These are phyloP conservation scores for Saturnispora zaruensis DNA, from an alignment of 805 yeast genomes.

Conservation along the genomic window DNA sequence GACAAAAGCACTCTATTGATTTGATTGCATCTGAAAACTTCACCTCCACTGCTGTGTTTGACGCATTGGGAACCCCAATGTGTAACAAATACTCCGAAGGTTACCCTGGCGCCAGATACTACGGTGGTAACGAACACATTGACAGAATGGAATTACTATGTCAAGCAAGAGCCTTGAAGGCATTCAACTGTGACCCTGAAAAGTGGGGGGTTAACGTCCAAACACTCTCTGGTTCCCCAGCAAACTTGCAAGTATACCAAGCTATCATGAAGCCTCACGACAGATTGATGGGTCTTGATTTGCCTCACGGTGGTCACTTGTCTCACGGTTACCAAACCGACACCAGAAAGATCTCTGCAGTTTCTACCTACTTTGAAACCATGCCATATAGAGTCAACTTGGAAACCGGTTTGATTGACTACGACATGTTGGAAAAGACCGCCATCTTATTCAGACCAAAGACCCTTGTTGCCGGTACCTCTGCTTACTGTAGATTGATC, in stretches of 20 bases:
- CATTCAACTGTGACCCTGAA: slow-evolving; percentile 65
- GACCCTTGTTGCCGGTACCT: slow-evolving; percentile 92
- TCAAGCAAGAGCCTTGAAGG: slow-evolving; percentile 83
- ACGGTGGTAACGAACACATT: slow-evolving; percentile 95
- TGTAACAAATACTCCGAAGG: slow-evolving; percentile 98
- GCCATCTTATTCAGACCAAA: slow-evolving; percentile 89
- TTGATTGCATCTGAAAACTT: slow-evolving; percentile 94
- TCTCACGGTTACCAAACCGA: slow-evolving; percentile 96
- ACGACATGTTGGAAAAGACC: slow-evolving; percentile 74
- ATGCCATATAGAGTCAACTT: slow-evolving; percentile 93
- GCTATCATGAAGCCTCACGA: slow-evolving; percentile 85
- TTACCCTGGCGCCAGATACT: slow-evolving; percentile 95
- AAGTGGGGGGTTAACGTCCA: slow-evolving; percentile 98
- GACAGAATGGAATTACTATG: slow-evolving; percentile 86
- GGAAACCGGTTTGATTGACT: slow-evolving; percentile 85
- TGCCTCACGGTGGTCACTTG: slow-evolving; percentile 97
- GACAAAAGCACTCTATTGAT: slow-evolving; percentile 89
- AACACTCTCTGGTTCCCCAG: slow-evolving; percentile 93
- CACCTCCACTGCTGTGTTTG: slow-evolving; percentile 92
- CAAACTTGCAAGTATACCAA: slow-evolving; percentile 86
- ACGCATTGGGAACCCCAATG: slow-evolving; percentile 91
- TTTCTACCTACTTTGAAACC: slow-evolving; percentile 91
- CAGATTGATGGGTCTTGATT: slow-evolving; percentile 92
- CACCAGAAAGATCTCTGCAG: slow-evolving; percentile 78
- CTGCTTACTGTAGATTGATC: slow-evolving; percentile 86